phyloP scores from a whole-genome alignment of 495 filamentous ascomycete genomes.

The Penicillium cosmopolitanum region DNA sequence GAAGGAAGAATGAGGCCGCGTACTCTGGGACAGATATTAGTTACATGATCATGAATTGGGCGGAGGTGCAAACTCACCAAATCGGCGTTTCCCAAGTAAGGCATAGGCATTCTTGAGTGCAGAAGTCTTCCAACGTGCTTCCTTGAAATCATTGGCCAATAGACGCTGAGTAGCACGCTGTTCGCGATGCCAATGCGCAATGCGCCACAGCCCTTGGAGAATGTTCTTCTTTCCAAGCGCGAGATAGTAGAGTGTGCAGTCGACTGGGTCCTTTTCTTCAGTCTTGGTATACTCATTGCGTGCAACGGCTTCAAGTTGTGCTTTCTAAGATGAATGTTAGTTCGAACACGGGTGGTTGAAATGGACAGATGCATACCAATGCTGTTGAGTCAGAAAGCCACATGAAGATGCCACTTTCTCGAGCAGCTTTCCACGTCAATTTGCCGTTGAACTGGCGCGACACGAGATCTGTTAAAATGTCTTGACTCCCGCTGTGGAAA shows the following conservation, averaged over 20 bases:
- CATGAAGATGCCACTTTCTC: slow-evolving; percentile 91
- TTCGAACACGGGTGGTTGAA: not conserved
- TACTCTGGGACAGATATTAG: slow-evolving; percentile 64
- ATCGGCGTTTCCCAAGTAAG: slow-evolving; percentile 87
- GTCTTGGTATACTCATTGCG: slow-evolving; percentile 91
- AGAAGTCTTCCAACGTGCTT: slow-evolving; percentile 83
- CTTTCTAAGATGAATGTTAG: slow-evolving; percentile 53
- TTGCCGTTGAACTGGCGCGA: slow-evolving; percentile 75
- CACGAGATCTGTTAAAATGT: slow-evolving; percentile 90
- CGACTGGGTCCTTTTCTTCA: slow-evolving; percentile 88
- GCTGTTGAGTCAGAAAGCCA: slow-evolving; percentile 82
- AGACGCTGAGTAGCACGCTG: slow-evolving; percentile 76
- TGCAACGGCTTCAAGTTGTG: slow-evolving; percentile 86
- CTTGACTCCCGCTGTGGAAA: slow-evolving; percentile 87
- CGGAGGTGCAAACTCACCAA: slow-evolving; percentile 57
- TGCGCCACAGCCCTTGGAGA: slow-evolving; percentile 91
- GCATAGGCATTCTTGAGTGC: slow-evolving; percentile 98
- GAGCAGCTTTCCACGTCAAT: slow-evolving; percentile 81
- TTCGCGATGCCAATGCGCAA: slow-evolving; percentile 89
- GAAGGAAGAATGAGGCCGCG: slow-evolving; percentile 92
- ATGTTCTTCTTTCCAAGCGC: slow-evolving; percentile 91
- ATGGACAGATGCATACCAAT: slow-evolving; percentile 61
- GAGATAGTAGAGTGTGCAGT: slow-evolving; percentile 90
- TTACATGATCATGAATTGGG: not conserved
- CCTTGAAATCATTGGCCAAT: slow-evolving; percentile 84